Evolutionary conservation across 306 rosid species (phyloP).

Genomic region (Cucurbita maxima): DNA sequence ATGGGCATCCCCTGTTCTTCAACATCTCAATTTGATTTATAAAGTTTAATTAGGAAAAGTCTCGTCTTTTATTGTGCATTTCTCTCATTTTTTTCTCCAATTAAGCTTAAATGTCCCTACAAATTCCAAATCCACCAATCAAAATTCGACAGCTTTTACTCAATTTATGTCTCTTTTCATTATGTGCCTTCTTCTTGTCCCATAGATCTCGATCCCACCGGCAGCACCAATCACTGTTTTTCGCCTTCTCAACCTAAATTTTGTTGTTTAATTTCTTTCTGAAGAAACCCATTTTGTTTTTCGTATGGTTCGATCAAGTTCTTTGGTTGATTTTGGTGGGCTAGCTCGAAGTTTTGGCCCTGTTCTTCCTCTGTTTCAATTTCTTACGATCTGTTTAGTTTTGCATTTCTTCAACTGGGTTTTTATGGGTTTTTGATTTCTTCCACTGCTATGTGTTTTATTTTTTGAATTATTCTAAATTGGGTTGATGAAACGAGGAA

Average conservation of each 20-base stretch:
- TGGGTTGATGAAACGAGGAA: conserved; percentile 1
- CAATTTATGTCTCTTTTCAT: conserved; percentile 6
- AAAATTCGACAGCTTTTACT: conserved; percentile 40
- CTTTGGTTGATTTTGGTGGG: too few relatives aligned
- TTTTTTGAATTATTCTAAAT: background rate
- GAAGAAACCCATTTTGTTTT: background rate
- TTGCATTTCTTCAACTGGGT: conserved; percentile 30
- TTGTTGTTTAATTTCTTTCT: background rate
- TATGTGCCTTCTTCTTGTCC: conserved; percentile 16
- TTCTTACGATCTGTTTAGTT: background rate
- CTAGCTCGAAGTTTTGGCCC: background rate
- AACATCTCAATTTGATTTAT: background rate
- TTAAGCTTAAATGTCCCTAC: conserved; percentile 16
- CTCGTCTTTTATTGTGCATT: background rate
- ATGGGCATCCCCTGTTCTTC: background rate
- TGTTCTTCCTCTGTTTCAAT: background rate
- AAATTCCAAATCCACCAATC: conserved; percentile 44
- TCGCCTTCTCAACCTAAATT: conserved; percentile 5
- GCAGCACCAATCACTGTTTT: conserved; percentile 11
- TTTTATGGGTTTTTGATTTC: conserved; percentile 28
- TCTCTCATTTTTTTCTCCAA: background rate
- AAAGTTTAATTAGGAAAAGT: background rate
- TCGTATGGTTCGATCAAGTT: background rate
- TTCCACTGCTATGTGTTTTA: background rate
- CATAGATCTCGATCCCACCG: conserved; percentile 32